phyloP scores from a whole-genome alignment of 1,139 yeast genomes.

The Geotrichum carabidarum region DNA sequence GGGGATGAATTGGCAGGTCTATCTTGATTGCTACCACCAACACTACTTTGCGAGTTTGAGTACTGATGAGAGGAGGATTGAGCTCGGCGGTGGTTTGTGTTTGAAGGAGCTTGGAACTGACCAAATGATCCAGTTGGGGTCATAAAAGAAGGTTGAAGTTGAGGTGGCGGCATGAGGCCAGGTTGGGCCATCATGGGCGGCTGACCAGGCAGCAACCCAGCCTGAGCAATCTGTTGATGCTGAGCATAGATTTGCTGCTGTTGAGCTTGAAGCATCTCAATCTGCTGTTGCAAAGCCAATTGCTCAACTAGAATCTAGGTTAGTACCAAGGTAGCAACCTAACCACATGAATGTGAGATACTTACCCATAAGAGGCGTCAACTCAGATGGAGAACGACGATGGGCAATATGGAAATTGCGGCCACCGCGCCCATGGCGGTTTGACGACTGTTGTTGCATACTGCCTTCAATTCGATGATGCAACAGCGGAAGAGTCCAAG shows the following conservation, averaged over 20 bases:
- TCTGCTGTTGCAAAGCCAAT: constrained; percentile 84
- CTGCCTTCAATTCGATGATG: neutral
- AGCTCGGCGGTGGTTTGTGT: constrained; percentile 28
- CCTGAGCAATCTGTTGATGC: constrained; percentile 49
- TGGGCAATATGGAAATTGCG: constrained; percentile 76
- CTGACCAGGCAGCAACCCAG: constrained; percentile 27
- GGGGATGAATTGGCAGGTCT: constrained; percentile 14
- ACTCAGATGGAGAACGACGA: constrained; percentile 87
- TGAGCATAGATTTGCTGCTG: constrained; percentile 76
- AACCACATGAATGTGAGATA: constrained; percentile 19
- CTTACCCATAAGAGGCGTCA: constrained; percentile 83
- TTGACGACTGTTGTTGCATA: constrained; percentile 17
- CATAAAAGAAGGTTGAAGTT: constrained; percentile 25
- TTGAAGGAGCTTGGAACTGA: constrained; percentile 28
- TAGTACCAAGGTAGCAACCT: constrained; percentile 6
- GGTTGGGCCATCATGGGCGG: constrained; percentile 23
- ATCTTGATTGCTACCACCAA: constrained; percentile 30
- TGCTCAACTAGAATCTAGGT: constrained; percentile 54
- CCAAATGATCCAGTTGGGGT: constrained; percentile 32
- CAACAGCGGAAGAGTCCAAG: neutral
- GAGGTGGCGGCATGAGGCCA: constrained; percentile 26
- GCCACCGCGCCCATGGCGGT: constrained; percentile 22
- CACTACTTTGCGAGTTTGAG: constrained; percentile 9
- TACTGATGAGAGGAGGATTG: constrained; percentile 31
- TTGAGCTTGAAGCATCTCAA: constrained; percentile 86